Conservation (phyloP, 2,329 filamentous ascomycete species). For the Ceratocystis ficicola region DNA sequence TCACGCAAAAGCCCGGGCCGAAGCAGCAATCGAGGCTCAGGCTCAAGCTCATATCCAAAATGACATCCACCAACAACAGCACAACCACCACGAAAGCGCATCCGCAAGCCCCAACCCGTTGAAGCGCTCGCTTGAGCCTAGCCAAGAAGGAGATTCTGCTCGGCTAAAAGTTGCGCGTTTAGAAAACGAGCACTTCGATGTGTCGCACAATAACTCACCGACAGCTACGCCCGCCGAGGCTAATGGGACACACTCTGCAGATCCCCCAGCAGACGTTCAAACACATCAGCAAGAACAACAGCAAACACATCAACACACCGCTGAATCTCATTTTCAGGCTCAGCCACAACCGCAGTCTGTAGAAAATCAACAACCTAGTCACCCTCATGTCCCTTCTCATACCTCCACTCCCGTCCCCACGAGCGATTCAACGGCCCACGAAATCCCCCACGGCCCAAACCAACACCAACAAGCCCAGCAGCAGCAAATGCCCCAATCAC, state of each 20-base stretch:
- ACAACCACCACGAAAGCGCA: conserved; percentile 26
- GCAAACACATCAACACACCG: conserved; percentile 2
- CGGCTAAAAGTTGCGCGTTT: conserved; percentile 20
- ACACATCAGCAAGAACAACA: conserved; percentile 19
- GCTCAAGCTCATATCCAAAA: conserved; percentile 11
- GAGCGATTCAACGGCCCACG: neutral
- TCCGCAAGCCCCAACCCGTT: conserved; percentile 30
- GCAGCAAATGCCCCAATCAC: conserved; percentile 3
- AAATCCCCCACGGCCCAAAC: conserved; percentile 9
- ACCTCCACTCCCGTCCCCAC: conserved; percentile 3
- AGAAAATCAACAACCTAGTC: neutral
- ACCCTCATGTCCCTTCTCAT: conserved; percentile 15
- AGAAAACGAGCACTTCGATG: conserved; percentile 4
- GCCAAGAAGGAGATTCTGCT: conserved; percentile 13
- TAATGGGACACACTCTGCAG: neutral
- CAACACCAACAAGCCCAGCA: conserved; percentile 13
- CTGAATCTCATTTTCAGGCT: conserved; percentile 8
- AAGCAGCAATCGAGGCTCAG: conserved; percentile 8
- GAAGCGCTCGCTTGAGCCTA: conserved; percentile 33
- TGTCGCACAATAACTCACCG: conserved; percentile 29
- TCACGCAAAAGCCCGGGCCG: conserved; percentile 19
- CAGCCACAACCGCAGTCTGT: conserved; percentile 1
- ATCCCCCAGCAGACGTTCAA: conserved; percentile 5
- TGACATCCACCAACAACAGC: neutral
- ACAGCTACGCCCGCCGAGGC: conserved; percentile 10